A percentile compares a stretch with the other conserved stretches of the same genome.
Conservation (phyloP, 1,284 basidiomycete genomes). For the Moniliophthora roreri region DNA sequence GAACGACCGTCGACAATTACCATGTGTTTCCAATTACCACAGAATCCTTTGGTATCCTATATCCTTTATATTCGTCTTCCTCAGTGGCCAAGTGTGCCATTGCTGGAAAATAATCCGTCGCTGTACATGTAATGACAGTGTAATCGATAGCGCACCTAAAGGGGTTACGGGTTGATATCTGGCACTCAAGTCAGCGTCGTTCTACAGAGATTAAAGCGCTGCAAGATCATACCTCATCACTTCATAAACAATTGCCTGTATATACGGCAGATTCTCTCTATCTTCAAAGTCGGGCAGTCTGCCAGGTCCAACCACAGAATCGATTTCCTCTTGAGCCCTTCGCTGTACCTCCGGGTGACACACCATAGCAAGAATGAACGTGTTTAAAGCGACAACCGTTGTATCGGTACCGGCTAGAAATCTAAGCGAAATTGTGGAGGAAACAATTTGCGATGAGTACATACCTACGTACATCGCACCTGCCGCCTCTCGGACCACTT, state of each 20-base stretch:
- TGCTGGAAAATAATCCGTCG: too few species aligned
- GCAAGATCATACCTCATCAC: conserved; percentile 30
- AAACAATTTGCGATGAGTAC: not conserved
- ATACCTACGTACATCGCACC: not conserved
- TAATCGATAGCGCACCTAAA: not conserved
- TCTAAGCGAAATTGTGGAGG: not conserved
- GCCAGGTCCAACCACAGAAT: conserved; percentile 45
- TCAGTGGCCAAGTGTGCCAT: not conserved
- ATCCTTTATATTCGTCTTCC: conserved; percentile 10
- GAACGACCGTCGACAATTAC: not conserved
- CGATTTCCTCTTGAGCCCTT: conserved; percentile 54
- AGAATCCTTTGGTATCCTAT: conserved; percentile 5
- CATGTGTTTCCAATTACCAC: conserved; percentile 5
- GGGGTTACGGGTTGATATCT: conserved; percentile 1
- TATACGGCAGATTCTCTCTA: conserved; percentile 45
- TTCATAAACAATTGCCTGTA: conserved; percentile 45
- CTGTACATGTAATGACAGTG: too few species aligned
- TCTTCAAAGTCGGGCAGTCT: conserved; percentile 53
- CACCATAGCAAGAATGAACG: conserved; percentile 42
- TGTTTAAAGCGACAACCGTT: conserved; percentile 38
- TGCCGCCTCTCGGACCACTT: not conserved
- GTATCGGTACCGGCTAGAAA: conserved; percentile 13
- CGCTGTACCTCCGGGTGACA: conserved; percentile 39
- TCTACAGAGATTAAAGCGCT: too few species aligned
- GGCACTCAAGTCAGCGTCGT: not conserved